Base-by-base conservation (phyloP, 768 basidiomycete genomes). In the Amylocystis lapponica region DNA sequence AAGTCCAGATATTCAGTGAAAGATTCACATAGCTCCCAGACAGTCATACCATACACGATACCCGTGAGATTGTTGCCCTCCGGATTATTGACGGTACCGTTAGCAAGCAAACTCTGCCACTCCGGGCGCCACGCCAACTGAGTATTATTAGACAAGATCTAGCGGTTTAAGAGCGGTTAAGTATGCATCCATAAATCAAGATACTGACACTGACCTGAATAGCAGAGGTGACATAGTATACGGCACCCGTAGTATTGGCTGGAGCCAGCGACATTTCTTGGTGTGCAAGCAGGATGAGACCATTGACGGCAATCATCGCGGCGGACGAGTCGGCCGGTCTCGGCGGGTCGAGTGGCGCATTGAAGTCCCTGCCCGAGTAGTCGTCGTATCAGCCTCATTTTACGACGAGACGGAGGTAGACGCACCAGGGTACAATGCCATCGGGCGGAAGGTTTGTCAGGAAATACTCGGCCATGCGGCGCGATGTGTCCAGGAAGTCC, bases 281-380 rank as follows among this genome's bases (percentile, higher is more conserved):
- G 27, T 63, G 53, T 6, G 81, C 68, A 6, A 86, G 69, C 10
- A 83, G 62, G 27, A 86, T 59, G 32, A 87, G 66, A 1, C 70
- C 83, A 25, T 68, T 77, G 3, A 74, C 74, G 0, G 73, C 79
- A 48, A 85, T 74, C 27, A 74, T 79, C 8, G 82, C 79, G 4
- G 84, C 82, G 13, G 83, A 83, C 2, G 78, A 81, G 61, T 87
- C 85, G 0, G 82, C 81, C 1, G 78, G 76, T 11, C 75, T 69
- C 14, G 75, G 72, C 2, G 78, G 80, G 6, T 58, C 58, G 29
- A 72, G 55, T 0, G 83, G 83, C 5, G 81, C 84, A 46, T 85
- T 74, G 64, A 84, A 87, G 58, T 86, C 83, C 84, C 83, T 84
- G 38, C 26, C 10, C 19, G 31, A 19, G 13, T n/a, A n/a, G n/a